A percentile compares a stretch with the other conserved stretches of the same genome.
Evolutionary conservation across 768 basidiomycete genomes (phyloP).

Genomic region (Crucibulum laeve): DNA sequence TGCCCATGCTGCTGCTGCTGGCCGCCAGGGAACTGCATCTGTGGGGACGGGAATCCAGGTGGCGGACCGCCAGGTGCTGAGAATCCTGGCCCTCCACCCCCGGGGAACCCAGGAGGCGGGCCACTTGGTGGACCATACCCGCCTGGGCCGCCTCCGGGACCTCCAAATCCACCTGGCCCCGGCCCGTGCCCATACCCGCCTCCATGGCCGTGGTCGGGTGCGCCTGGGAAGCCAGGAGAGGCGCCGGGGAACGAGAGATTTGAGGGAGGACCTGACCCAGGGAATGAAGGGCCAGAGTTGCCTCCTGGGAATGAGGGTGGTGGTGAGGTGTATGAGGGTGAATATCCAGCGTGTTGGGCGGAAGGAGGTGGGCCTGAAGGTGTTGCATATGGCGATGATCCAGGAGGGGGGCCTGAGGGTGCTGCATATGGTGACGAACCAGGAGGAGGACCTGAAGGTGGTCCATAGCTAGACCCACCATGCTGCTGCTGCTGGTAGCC

Average conservation of each 20-base stretch:
- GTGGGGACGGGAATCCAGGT: no score
- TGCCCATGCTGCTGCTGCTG: no score
- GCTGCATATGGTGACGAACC: constrained; percentile 7
- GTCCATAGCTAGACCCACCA: constrained; percentile 4
- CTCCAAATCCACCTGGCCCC: constrained; percentile 8
- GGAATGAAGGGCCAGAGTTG: constrained; percentile 22
- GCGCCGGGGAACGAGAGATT: constrained; percentile 19
- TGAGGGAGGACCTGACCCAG: constrained; percentile 11
- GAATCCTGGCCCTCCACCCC: no score
- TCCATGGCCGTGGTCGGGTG: constrained; percentile 11
- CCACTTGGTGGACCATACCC: constrained; percentile 15
- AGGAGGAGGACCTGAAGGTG: background rate
- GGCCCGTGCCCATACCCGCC: constrained; percentile 15
- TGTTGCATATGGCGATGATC: background rate
- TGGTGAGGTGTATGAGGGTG: constrained; percentile 10
- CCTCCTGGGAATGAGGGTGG: constrained; percentile 11
- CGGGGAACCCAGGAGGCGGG: constrained; percentile 33
- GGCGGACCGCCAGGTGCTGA: no score
- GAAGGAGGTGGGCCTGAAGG: constrained; percentile 1
- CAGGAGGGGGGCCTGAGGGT: constrained; percentile 12
- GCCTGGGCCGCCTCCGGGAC: constrained; percentile 2
- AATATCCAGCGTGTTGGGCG: background rate
- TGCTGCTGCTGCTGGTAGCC: constrained; percentile 3
- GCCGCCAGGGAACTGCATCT: no score
- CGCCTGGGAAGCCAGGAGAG: constrained; percentile 16